Base-by-base conservation (phyloP, 2,329 filamentous ascomycete genomes). In the Hypoxylon sp. region DNA sequence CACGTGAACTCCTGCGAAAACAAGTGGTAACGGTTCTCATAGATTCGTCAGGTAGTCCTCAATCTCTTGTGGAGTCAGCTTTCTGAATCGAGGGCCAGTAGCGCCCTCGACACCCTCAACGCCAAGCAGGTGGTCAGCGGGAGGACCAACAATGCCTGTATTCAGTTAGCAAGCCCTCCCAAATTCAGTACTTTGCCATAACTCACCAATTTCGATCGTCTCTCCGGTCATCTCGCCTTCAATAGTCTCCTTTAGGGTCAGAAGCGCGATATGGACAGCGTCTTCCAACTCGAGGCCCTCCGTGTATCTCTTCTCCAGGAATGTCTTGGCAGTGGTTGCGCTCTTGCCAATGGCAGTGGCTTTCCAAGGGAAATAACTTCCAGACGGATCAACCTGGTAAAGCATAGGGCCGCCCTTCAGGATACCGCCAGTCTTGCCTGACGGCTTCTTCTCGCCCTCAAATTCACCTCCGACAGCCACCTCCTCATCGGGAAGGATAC, bases 31-130 rank as follows among this genome's bases (percentile, higher is more conserved):
- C 61, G 55, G 54, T 63, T 61, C 78, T 89, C 87, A 98, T 87
- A 99, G 89, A 87, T 97, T 98, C 80, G 96, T 98, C 81, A 99
- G 84, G 84, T 99, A 99, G 81, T 99, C 96, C 85, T 99, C 96
- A 77, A 99, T 98, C 84, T 99, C 96, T 83, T 97, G 93, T 76
- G 97, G 94, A 75, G 88, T 97, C 81, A 99, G 84, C 87, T 97
- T 97, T 81, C 94, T 88, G 88, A 97, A 97, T 69, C 94, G 88
- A 63, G 94, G 94, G 46, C 94, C 94, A 72, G 89, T 87, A 19
- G 92, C 92, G 68, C 92, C 92, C 76, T 95, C 91, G 9, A 96
- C 92, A 66, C 94, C 94, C 80, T 97, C 94, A 68, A 94, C 92
- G 52, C 96, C 96, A 65, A 99, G 87, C 47, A 99, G 85, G 78